Evolutionary conservation across 495 filamentous ascomycete genomes (phyloP).

Genomic region (Cercophora newfieldiana): DNA sequence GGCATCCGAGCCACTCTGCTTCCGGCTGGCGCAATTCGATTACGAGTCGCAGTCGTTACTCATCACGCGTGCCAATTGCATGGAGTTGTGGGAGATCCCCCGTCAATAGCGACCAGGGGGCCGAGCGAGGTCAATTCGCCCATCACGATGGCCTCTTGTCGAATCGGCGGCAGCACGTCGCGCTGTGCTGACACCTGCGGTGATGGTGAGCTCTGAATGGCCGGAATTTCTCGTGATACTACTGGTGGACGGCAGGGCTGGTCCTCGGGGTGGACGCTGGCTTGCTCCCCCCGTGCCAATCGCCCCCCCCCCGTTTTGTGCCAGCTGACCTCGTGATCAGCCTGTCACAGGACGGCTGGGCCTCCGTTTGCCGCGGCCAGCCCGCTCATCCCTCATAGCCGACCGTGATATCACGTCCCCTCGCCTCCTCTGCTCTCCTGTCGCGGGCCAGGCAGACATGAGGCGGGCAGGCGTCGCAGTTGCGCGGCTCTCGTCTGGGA

Average conservation of each 20-base stretch:
- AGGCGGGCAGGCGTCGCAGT: not conserved
- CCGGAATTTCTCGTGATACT: conserved; percentile 20
- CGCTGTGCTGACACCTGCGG: conserved; percentile 33
- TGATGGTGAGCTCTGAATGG: conserved; percentile 28
- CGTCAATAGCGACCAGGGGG: not conserved
- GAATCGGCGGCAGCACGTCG: conserved; percentile 29
- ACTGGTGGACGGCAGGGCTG: conserved; percentile 2
- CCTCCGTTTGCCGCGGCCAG: conserved; percentile 32
- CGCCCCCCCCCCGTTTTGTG: conserved; percentile 16
- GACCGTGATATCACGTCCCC: conserved; percentile 19
- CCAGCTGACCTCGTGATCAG: conserved; percentile 38
- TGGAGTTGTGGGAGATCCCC: not conserved
- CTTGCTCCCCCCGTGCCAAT: conserved; percentile 5
- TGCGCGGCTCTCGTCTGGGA: not conserved
- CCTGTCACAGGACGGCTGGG: conserved; percentile 21
- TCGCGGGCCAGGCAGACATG: conserved; percentile 3
- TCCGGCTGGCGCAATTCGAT: conserved; percentile 8
- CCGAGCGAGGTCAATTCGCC: conserved; percentile 28
- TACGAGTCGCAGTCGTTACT: conserved; percentile 9
- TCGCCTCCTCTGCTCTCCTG: not conserved
- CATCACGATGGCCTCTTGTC: conserved; percentile 25
- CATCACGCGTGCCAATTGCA: conserved; percentile 18
- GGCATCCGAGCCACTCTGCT: not conserved
- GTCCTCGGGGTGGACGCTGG: not conserved
- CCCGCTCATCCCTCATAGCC: conserved; percentile 4